Conservation (phyloP, 306 rosid genomes). For the Prunus fruticosa region DNA sequence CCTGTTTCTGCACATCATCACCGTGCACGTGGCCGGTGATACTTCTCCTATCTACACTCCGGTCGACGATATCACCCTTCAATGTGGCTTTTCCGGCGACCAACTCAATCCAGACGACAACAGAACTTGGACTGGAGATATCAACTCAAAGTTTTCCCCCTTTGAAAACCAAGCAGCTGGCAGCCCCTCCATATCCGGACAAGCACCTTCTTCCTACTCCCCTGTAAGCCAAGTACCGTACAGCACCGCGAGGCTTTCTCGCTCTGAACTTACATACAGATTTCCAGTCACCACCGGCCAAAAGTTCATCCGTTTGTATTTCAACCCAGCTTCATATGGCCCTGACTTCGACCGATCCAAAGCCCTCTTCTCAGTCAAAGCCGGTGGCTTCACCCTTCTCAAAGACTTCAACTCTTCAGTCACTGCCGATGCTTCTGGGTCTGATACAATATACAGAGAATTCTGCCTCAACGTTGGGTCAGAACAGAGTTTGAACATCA, state of each 20-base stretch:
- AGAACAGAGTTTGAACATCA: conserved; percentile 31
- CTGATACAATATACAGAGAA: conserved; percentile 17
- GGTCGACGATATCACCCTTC: background rate
- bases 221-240: background rate
- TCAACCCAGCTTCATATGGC: conserved; percentile 32
- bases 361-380: conserved; percentile 53
- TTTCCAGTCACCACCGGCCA: conserved; percentile 41
- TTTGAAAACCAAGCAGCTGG: background rate
- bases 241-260: conserved; percentile 20
- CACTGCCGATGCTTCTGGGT: conserved; percentile 16
- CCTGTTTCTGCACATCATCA: background rate
- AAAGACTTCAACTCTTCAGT: conserved; percentile 42
- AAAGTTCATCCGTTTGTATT: conserved; percentile 53
- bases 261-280: conserved; percentile 41
- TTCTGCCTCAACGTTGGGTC: conserved; percentile 33
- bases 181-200: background rate
- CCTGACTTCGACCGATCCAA: background rate
- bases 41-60: background rate
- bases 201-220: background rate
- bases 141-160: conserved; percentile 9
- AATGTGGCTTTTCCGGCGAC: conserved; percentile 10
- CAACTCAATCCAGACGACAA: rapidly evolving
- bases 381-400: conserved; percentile 42
- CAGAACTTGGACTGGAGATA: conserved; percentile 24
- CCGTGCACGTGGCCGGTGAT: background rate